These are phyloP conservation scores for Clavulina sp. DNA, from an alignment of 768 basidiomycete genomes.

Conservation along the genomic window DNA sequence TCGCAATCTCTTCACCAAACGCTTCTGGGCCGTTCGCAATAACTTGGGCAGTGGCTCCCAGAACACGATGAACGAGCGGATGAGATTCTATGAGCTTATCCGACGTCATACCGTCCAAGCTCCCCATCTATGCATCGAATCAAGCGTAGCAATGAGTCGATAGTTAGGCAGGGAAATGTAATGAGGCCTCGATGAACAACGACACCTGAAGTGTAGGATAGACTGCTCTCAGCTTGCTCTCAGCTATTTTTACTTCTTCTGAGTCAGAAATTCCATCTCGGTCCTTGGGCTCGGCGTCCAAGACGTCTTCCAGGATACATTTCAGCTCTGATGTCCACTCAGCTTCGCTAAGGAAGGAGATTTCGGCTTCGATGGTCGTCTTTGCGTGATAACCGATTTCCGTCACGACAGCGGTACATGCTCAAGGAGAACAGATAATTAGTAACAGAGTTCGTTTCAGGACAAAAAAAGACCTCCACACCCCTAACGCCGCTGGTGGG, in stretches of 20 bases:
- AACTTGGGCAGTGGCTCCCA: too few species aligned
- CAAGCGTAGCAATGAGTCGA: too few species aligned
- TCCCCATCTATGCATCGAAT: too few species aligned
- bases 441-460: background rate
- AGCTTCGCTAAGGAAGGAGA: slow-evolving; percentile 35
- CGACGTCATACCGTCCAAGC: too few species aligned
- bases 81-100: too few species aligned
- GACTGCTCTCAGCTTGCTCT: background rate
- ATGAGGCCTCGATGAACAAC: background rate
- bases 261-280: too few species aligned
- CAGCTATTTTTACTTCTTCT: too few species aligned
- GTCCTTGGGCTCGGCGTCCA: slow-evolving; percentile 35
- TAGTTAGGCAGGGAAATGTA: background rate
- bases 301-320: slow-evolving; percentile 37
- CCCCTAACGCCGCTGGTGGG: slow-evolving; percentile 52
- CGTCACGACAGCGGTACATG: slow-evolving; percentile 50
- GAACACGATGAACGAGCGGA: too few species aligned
- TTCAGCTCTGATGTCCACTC: slow-evolving; percentile 43
- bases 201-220: background rate
- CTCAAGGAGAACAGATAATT: slow-evolving; percentile 17
- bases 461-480: slow-evolving; percentile 13
- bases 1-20: too few species aligned
- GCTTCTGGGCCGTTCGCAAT: too few species aligned
- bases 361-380: slow-evolving; percentile 37
- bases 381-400: slow-evolving; percentile 40